Evolutionary conservation across 1,284 basidiomycete species (phyloP).

Genomic region (Xerocomus minutiporus): DNA sequence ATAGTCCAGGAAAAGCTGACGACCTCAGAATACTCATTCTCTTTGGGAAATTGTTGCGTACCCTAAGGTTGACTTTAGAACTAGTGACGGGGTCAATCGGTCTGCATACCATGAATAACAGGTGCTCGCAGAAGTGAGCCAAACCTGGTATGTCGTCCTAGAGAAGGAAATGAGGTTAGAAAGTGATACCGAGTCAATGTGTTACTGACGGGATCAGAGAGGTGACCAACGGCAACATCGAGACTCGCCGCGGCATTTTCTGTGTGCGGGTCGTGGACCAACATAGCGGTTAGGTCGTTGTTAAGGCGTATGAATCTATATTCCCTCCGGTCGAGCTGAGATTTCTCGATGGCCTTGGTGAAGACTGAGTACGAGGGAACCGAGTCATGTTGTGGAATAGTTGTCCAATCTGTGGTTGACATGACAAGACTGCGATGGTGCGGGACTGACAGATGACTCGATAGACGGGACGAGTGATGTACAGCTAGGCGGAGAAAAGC

Average conservation of each 20-base stretch:
- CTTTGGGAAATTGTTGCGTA: slow-evolving; percentile 77
- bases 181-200: not conserved
- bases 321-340: slow-evolving; percentile 70
- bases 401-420: slow-evolving; percentile 21
- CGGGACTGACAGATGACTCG: not conserved
- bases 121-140: slow-evolving; percentile 92
- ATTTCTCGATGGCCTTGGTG: slow-evolving; percentile 67
- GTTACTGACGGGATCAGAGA: slow-evolving; percentile 82
- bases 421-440: slow-evolving; percentile 22
- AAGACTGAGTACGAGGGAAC: slow-evolving; percentile 51
- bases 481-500: slow-evolving; percentile 7
- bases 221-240: slow-evolving; percentile 93
- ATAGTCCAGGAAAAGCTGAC: slow-evolving; percentile 3
- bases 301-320: slow-evolving; percentile 81
- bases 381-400: slow-evolving; percentile 18
- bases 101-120: slow-evolving; percentile 83
- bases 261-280: slow-evolving; percentile 83
- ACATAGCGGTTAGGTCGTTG: slow-evolving; percentile 84
- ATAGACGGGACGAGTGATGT: not conserved
- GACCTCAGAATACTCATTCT: slow-evolving; percentile 90
- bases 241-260: slow-evolving; percentile 96
- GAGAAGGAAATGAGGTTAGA: not conserved
- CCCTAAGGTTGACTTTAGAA: slow-evolving; percentile 46
- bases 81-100: not conserved
- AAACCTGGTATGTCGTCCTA: slow-evolving; percentile 84